Evolutionary conservation across 2,329 filamentous ascomycete genomes (phyloP), one percentile per base, ranked within the genome.

Genomic region (Calonectria honghensis): DNA sequence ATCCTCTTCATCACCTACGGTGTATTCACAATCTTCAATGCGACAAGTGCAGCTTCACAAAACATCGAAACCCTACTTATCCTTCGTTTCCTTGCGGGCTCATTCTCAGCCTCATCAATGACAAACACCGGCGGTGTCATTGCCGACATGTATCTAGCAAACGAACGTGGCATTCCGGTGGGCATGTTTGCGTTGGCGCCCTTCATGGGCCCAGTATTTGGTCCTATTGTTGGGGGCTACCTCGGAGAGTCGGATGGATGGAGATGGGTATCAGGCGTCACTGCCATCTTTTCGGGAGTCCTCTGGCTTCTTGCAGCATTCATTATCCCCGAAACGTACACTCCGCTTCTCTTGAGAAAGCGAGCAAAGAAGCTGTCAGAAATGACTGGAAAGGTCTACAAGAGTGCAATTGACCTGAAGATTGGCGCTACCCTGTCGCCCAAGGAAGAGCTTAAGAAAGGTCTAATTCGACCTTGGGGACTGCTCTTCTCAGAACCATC

Each of bases 191-290:
- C 90, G 24, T 94, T 94, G 1, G 94, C 94, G 2, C 94, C 94
- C 0, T 96, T 96, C 84, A 81, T 94, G 75, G 93, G 93, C 68
- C 93, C 93, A 9, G 88, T 97, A 1, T 59, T 79, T 35, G 73
- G 73, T 13, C 77, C 77, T 18, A 74, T 79, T 13, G 90, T 93
- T 11, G 95, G 95, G 76, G 95, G 94, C 11, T 97, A 92, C 80
- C 86, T 96, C 1, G 89, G 89, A 16, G 92, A 95, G 79, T 90
- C 89, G 1, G 85, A 87, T 0, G 93, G 93, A 24, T 96, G 94
- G 94, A 87, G 94, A 77, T 96, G 94, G 94, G 87, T 96, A 0
- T 96, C 96, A 85, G 96, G 93, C 92, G 90, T 96, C 76, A 94
- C 95, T 80, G 86, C 96, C 13, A 96, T 97, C 78, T 82, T 96